Evolutionary conservation across 768 basidiomycete genomes (phyloP).

Genomic region (Lentinula detonsa): DNA sequence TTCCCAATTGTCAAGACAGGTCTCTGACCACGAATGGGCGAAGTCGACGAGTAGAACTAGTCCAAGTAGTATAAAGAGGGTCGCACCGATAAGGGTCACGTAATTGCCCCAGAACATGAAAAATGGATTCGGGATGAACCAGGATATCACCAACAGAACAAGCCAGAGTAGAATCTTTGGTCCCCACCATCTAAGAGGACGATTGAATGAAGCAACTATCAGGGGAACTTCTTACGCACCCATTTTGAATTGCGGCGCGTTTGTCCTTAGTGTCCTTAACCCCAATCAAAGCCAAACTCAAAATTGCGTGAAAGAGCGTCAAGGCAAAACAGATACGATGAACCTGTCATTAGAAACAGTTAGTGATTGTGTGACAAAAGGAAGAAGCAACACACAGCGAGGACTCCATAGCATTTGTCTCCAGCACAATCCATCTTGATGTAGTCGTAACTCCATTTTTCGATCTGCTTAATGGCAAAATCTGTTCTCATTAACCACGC

Average conservation of each 20-base stretch:
- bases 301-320: constrained; percentile 78
- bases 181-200: constrained; percentile 84
- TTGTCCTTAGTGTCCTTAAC: constrained; percentile 89
- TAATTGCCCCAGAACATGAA: constrained; percentile 99
- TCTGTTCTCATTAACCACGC: constrained; percentile 97
- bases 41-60: constrained; percentile 97
- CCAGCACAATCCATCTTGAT: constrained; percentile 96
- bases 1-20: constrained; percentile 95
- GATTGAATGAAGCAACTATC: neutral
- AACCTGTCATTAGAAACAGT: constrained; percentile 38
- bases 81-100: constrained; percentile 84
- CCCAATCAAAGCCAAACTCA: constrained; percentile 76
- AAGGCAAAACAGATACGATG: constrained; percentile 97
- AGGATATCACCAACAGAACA: constrained; percentile 71
- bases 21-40: constrained; percentile 98
- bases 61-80: constrained; percentile 93
- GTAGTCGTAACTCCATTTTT: constrained; percentile 93
- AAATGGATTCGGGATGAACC: constrained; percentile 88
- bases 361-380: neutral
- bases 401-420: constrained; percentile 93
- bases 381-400: constrained; percentile 62
- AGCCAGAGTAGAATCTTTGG: constrained; percentile 92
- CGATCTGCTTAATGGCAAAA: constrained; percentile 77
- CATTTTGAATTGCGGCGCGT: constrained; percentile 94
- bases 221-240: constrained; percentile 38